Percentiles rank a stretch among this genome's conserved stretches.
Evolutionary conservation across 352 stramenopile genomes (phyloP).

Genomic region (Phytophthora sp.): DNA sequence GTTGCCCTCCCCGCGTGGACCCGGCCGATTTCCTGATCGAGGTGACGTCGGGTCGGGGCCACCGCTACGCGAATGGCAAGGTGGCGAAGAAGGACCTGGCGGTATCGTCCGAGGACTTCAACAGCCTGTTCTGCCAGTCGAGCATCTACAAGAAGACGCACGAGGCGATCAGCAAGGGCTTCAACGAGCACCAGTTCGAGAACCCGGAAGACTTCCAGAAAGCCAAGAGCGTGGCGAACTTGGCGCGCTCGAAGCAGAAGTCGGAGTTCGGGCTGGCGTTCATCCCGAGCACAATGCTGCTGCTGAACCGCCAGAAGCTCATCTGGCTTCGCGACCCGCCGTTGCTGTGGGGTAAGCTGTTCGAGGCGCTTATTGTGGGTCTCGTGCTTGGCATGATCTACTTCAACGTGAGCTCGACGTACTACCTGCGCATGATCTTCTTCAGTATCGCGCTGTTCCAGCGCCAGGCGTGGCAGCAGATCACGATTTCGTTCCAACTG

Average conservation of each 20-base stretch:
- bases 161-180: constrained; percentile 47
- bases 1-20: constrained; percentile 67
- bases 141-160: constrained; percentile 62
- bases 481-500: constrained; percentile 75
- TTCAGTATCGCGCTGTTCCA: constrained; percentile 79
- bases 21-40: constrained; percentile 77
- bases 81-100: constrained; percentile 36
- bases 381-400: constrained; percentile 83
- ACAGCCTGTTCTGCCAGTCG: constrained; percentile 62
- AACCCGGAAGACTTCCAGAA: constrained; percentile 59
- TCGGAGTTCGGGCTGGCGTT: constrained; percentile 64
- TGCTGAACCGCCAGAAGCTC: constrained; percentile 67
- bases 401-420: constrained; percentile 57
- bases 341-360: constrained; percentile 68
- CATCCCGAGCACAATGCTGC: constrained; percentile 41
- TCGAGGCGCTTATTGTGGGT: constrained; percentile 77
- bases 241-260: constrained; percentile 55
- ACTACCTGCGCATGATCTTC: constrained; percentile 80
- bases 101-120: constrained; percentile 53
- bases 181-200: constrained; percentile 63
- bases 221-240: constrained; percentile 49
- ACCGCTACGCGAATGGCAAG: constrained; percentile 50
- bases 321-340: constrained; percentile 68
- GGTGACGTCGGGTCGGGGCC: constrained; percentile 63
- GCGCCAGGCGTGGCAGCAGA: constrained; percentile 75